A percentile compares a stretch with the other conserved stretches of the same genome.
These are phyloP conservation scores for Dactylis glomerata DNA, from an alignment of 176 grass and related monocot genomes.

Conservation along the genomic window DNA sequence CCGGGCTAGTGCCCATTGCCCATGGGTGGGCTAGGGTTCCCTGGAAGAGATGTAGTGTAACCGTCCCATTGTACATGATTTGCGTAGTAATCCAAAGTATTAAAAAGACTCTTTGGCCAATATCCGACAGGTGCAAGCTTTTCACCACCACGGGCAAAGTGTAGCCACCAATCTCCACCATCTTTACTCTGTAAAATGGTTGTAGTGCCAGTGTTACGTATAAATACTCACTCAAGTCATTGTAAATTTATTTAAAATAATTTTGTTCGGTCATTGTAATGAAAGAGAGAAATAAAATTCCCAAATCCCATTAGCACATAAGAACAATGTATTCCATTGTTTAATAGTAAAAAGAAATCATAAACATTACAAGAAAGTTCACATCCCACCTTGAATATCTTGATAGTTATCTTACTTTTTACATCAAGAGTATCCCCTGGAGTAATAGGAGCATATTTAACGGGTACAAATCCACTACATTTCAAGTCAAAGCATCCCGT, in stretches of 20 bases:
- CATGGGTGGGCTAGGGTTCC: neutral
- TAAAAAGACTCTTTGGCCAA: slow-evolving; percentile 10
- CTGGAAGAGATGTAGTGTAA: neutral
- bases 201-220: neutral
- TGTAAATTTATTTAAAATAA: neutral
- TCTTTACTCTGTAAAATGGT: neutral
- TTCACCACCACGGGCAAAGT: neutral
- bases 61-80: neutral
- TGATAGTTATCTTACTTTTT: neutral
- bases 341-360: neutral
- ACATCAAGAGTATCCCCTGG: neutral
- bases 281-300: neutral
- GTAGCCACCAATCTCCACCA: slow-evolving; percentile 11
- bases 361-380: neutral
- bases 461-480: neutral
- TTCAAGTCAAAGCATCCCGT: neutral
- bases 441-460: neutral
- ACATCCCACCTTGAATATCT: slow-evolving; percentile 1
- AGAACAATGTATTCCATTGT: neutral
- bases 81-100: neutral
- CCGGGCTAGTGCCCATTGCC: neutral
- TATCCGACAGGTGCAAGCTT: neutral
- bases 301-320: neutral
- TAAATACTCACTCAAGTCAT: neutral
- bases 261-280: neutral